Conservation (phyloP, 1,139 yeast species). For the Nakaseomyces bracarensis region DNA sequence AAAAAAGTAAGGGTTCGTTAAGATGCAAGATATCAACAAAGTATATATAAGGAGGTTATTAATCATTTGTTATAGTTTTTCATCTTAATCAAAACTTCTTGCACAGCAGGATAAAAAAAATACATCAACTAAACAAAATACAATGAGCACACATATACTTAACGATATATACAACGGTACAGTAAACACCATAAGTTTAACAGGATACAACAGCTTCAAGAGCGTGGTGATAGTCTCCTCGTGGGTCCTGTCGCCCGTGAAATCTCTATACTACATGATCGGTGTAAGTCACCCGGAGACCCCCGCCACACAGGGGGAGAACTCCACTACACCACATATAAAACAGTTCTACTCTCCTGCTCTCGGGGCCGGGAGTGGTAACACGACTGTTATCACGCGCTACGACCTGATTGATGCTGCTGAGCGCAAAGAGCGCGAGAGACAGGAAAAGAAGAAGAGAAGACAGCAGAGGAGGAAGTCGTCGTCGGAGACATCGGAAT, state of each 20-base stretch:
- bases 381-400: constrained; percentile 1
- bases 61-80: no score
- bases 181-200: constrained; percentile 2
- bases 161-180: constrained; percentile 6
- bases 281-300: neutral
- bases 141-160: constrained; percentile 3
- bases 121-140: neutral
- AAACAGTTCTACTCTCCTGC: no score
- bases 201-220: constrained; percentile 5
- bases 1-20: no score
- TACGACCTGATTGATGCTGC: constrained; percentile 6
- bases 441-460: constrained; percentile 1
- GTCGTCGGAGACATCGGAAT: neutral
- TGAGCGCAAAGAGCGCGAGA: constrained; percentile 5
- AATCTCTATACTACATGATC: constrained; percentile 6
- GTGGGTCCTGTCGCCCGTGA: constrained; percentile 3
- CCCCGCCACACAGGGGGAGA: no score
- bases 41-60: neutral
- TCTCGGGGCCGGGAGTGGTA: no score
- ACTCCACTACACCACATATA: neutral
- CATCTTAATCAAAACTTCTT: no score
- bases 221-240: constrained; percentile 5
- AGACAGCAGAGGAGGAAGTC: constrained; percentile 2
- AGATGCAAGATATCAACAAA: constrained; percentile 4
- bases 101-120: neutral